Base-by-base conservation (phyloP, 73 alveolate species). In the Paraurostyla sp. region DNA sequence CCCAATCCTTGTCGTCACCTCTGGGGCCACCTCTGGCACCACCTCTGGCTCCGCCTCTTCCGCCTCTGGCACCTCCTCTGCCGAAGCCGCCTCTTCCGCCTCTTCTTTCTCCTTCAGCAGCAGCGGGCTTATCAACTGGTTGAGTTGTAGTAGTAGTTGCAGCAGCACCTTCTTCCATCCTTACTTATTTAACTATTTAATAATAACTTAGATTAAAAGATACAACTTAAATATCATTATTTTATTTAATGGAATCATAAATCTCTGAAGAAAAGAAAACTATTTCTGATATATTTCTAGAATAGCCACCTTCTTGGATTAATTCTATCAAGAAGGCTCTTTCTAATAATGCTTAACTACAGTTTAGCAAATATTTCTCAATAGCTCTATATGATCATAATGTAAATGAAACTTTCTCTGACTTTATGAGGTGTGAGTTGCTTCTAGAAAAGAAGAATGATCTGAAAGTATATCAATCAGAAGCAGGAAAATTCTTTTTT, bases 1-100 rank as follows among this genome's bases (percentile, higher is more conserved):
- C 90, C 99, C 99, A 99, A 58, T 94, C 99, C 92, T 97, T 97
- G 95, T 98, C 99, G 85, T 97, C 98, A 80, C 90, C 97, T 85
- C 92, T 90, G 78, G 95, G 95, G 68, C 98, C 99, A 88, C 97
- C 90, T 15, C 96, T 91, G 76, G 95, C 91, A 25, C 97, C 95
- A 68, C 94, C 92, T 68, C 98, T 46, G 60, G 95, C 93, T 71
- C 98, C 97, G 51, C 97, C 99, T 93, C 97, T 92, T 29, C 97
- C 96, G 71, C 97, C 91, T 22, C 97, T 91, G 69, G 94, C 93
- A 58, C 98, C 95, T 75, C 97, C 92, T 57, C 93, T 94, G 7
- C 86, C 86, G 71, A 73, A 73, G 75, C 99, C 98, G 30, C 96
- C 95, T 90, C 94, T 94, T 83, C 98, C 98, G 71, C 97, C 96